A percentile compares a stretch with the other conserved stretches of the same genome.
phyloP scores from a whole-genome alignment of 371 early-diverging fungal species.

The Globomyces sp. region DNA sequence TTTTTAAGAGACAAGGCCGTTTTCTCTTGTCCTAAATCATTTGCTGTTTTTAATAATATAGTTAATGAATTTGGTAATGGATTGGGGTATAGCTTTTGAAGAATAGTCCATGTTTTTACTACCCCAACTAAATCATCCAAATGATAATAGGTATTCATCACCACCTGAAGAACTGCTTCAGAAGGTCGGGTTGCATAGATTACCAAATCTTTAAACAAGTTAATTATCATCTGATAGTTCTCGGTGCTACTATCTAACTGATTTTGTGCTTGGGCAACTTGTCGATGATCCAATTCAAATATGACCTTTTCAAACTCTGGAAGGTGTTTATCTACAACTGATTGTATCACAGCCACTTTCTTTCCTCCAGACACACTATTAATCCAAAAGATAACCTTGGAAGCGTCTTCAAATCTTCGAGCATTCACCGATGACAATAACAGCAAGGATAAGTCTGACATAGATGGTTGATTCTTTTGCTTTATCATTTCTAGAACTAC shows the following conservation, averaged over 20 bases:
- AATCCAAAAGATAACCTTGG: no score
- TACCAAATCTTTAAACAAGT: slow-evolving; percentile 1
- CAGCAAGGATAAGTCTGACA: no score
- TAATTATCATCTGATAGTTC: not conserved
- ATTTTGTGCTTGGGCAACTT: not conserved
- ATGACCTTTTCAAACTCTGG: not conserved
- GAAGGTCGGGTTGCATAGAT: not conserved
- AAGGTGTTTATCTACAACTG: no score
- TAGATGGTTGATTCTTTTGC: no score
- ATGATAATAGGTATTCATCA: not conserved
- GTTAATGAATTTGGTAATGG: not conserved
- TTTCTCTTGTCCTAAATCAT: not conserved
- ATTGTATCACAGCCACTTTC: no score
- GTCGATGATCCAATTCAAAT: not conserved
- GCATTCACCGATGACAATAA: no score
- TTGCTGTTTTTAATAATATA: not conserved
- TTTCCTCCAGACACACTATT: no score
- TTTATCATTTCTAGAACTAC: no score
- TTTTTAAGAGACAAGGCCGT: not conserved
- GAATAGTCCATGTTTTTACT: slow-evolving; percentile 2
- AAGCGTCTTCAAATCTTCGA: no score
- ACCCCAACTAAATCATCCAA: not conserved
- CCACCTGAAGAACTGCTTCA: not conserved
- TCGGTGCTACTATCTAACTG: not conserved
- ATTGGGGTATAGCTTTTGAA: not conserved